Percentiles rank a stretch among this genome's conserved stretches.
Conservation (phyloP, 78 protist genomes). For the Planoprotostelium fungivorum region DNA sequence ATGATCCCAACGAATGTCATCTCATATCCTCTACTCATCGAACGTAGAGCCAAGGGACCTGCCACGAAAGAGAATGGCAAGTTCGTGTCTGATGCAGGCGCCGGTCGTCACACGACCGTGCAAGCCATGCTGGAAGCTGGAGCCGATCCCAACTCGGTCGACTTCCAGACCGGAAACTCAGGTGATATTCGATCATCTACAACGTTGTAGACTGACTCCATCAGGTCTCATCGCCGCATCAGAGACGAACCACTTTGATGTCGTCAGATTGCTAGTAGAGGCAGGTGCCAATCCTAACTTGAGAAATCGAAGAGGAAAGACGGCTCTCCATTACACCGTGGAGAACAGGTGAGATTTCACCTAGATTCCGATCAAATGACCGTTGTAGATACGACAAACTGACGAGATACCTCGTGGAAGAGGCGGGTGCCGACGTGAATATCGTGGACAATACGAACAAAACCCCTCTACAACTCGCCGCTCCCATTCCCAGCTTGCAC, state of each 20-base stretch:
- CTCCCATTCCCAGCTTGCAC: not conserved
- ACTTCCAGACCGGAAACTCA: not conserved
- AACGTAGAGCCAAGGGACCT: not conserved
- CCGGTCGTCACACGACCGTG: not conserved
- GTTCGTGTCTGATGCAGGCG: not conserved
- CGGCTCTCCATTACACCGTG: not conserved
- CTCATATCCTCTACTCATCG: no score
- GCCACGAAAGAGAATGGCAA: not conserved
- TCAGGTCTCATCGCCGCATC: not conserved
- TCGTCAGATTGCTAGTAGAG: not conserved
- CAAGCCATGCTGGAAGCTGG: not conserved
- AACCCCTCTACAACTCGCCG: not conserved
- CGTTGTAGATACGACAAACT: not conserved
- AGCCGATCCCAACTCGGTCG: not conserved
- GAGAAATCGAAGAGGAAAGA: slow-evolving; percentile 9
- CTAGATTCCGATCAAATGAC: not conserved
- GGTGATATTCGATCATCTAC: not conserved
- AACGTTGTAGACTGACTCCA: not conserved
- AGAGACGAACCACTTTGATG: not conserved
- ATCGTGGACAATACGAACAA: not conserved
- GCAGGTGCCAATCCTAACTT: slow-evolving; percentile 1
- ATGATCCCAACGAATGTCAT: not conserved
- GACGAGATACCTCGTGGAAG: not conserved
- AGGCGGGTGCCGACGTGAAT: not conserved
- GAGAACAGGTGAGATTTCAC: not conserved